phyloP scores from a whole-genome alignment of 2,329 filamentous ascomycete species.

The Blastomyces parvus region DNA sequence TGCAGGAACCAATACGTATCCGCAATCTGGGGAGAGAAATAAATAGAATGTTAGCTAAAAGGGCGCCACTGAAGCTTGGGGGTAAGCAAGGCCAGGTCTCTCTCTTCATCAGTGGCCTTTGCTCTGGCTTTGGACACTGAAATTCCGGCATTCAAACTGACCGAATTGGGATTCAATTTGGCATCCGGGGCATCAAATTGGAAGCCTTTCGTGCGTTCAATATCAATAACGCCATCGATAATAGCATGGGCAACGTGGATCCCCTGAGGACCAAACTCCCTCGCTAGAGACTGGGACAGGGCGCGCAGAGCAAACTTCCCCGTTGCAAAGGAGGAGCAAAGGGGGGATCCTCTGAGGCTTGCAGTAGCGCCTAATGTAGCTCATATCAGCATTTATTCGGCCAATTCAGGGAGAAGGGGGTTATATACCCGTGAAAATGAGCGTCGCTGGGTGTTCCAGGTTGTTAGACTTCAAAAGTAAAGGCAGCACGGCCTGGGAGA shows the following conservation, averaged over 20 bases:
- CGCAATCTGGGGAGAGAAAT: conserved; percentile 53
- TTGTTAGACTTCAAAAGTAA: conserved; percentile 53
- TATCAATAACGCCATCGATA: conserved; percentile 79
- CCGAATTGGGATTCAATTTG: conserved; percentile 66
- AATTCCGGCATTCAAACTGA: conserved; percentile 37
- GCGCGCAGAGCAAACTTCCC: conserved; percentile 73
- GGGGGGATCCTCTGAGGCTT: conserved; percentile 60
- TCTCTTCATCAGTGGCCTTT: not conserved
- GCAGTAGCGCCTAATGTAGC: conserved; percentile 59
- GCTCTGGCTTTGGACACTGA: not conserved
- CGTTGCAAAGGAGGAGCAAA: conserved; percentile 61
- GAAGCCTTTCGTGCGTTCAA: conserved; percentile 57
- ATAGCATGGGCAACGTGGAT: conserved; percentile 76
- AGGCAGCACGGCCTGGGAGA: conserved; percentile 63
- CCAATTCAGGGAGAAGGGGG: not conserved
- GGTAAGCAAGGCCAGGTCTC: not conserved
- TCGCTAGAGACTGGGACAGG: conserved; percentile 62
- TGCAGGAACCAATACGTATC: conserved; percentile 80
- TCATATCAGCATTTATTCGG: not conserved
- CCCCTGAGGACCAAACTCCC: conserved; percentile 75
- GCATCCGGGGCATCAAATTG: conserved; percentile 49
- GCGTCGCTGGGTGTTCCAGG: conserved; percentile 57
- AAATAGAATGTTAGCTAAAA: conserved; percentile 1
- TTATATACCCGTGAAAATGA: conserved; percentile 58
- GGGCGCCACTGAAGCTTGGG: not conserved